Conservation (phyloP, 2,329 filamentous ascomycete species). For the Penicillium sp. region DNA sequence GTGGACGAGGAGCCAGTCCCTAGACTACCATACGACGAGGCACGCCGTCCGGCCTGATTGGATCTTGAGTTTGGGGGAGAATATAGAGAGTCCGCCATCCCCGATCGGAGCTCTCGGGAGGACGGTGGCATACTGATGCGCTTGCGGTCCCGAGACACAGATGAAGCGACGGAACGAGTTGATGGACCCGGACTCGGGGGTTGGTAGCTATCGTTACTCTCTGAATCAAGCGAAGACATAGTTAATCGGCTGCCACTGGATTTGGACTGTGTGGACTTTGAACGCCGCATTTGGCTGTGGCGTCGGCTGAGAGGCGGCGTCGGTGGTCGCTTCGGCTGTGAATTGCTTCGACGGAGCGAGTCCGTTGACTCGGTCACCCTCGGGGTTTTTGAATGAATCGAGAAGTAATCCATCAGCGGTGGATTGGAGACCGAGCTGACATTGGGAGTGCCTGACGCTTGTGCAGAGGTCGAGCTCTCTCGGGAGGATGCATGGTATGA, state of each 20-base stretch:
- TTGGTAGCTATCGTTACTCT: constrained; percentile 32
- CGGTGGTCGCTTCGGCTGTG: constrained; percentile 42
- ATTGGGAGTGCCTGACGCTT: constrained; percentile 13
- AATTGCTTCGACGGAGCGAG: constrained; percentile 29
- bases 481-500: constrained; percentile 25
- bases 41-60: constrained; percentile 29
- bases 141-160: constrained; percentile 15
- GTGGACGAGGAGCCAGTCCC: constrained; percentile 24
- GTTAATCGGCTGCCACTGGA: constrained; percentile 32
- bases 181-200: constrained; percentile 30
- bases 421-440: constrained; percentile 37
- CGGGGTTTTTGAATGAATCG: constrained; percentile 13
- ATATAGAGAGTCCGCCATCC: constrained; percentile 13
- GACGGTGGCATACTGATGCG: constrained; percentile 23
- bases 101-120: constrained; percentile 9
- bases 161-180: constrained; percentile 10
- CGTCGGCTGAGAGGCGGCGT: constrained; percentile 48
- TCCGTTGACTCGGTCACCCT: constrained; percentile 15
- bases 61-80: constrained; percentile 7
- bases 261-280: constrained; percentile 34
- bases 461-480: constrained; percentile 18
- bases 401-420: constrained; percentile 33
- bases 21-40: constrained; percentile 24
- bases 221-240: constrained; percentile 45
- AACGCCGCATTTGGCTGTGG: constrained; percentile 44